Evolutionary conservation across 768 basidiomycete species (phyloP).

Genomic region (Trametes maxima): DNA sequence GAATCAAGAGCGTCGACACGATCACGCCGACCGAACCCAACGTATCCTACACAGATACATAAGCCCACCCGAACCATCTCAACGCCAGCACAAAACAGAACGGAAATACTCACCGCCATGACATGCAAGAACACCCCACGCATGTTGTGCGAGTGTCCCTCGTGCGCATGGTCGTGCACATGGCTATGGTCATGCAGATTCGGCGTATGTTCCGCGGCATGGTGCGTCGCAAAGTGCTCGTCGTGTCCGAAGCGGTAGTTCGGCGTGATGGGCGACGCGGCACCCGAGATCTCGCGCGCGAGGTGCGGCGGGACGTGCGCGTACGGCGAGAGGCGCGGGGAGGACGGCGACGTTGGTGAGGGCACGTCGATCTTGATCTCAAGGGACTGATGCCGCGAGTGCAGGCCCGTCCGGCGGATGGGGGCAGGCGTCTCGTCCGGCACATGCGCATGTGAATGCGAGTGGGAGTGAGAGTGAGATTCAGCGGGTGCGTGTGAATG

Average conservation of each 20-base stretch:
- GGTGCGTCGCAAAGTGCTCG: slow-evolving; percentile 51
- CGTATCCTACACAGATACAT: slow-evolving; percentile 64
- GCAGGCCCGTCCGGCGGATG: slow-evolving; percentile 18
- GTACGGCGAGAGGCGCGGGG: slow-evolving; percentile 29
- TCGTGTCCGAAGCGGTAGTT: slow-evolving; percentile 59
- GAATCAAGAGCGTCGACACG: slow-evolving; percentile 92
- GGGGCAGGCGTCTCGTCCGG: slow-evolving; percentile 23
- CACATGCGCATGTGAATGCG: slow-evolving; percentile 29
- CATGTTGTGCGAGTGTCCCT: slow-evolving; percentile 98
- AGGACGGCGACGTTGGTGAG: slow-evolving; percentile 33
- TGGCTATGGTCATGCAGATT: slow-evolving; percentile 57
- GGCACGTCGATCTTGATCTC: slow-evolving; percentile 27
- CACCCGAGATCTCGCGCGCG: background rate
- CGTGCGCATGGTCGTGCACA: slow-evolving; percentile 51
- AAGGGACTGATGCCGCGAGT: slow-evolving; percentile 25
- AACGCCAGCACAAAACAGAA: background rate
- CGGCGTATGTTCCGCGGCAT: slow-evolving; percentile 40
- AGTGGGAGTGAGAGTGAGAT: slow-evolving; percentile 31
- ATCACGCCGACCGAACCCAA: slow-evolving; percentile 98
- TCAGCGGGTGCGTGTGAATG: slow-evolving; percentile 11
- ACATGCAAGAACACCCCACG: slow-evolving; percentile 98
- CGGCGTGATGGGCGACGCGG: slow-evolving; percentile 65
- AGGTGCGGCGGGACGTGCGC: slow-evolving; percentile 23
- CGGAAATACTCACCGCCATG: slow-evolving; percentile 70
- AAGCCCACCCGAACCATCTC: background rate